Percentiles rank a stretch among this genome's conserved stretches.
phyloP scores from a whole-genome alignment of 176 grass and related monocot species.

The Bolboschoenus planiculmis region DNA sequence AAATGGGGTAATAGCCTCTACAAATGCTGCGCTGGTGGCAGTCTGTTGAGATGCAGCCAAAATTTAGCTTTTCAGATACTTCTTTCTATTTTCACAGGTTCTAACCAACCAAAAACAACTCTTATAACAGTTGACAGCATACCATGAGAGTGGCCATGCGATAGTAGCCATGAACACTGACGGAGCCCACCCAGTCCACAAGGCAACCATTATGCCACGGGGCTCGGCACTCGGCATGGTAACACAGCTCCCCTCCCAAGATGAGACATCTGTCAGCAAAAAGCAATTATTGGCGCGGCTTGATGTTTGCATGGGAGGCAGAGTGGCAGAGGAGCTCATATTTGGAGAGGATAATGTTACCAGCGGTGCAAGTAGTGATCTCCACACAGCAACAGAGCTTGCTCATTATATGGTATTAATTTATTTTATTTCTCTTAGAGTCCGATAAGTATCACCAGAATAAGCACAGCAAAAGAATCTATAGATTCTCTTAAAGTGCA shows the following conservation, averaged over 20 bases:
- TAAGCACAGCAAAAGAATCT: background rate
- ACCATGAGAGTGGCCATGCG: conserved; percentile 99
- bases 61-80: conserved; percentile 2
- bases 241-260: conserved; percentile 91
- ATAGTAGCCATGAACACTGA: conserved; percentile 94
- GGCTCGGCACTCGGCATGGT: conserved; percentile 97
- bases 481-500: background rate
- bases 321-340: conserved; percentile 93
- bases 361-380: conserved; percentile 89
- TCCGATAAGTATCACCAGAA: background rate
- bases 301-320: conserved; percentile 99
- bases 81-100: conserved; percentile 15
- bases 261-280: conserved; percentile 97
- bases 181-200: conserved; percentile 88
- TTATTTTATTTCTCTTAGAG: background rate
- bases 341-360: conserved; percentile 98
- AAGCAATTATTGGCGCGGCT: conserved; percentile 89
- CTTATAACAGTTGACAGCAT: conserved; percentile 69
- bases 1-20: background rate
- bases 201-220: conserved; percentile 93
- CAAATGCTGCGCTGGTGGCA: background rate
- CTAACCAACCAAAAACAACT: conserved; percentile 3
- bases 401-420: conserved; percentile 89
- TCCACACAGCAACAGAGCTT: conserved; percentile 87
- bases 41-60: background rate